Base-by-base conservation (phyloP, 768 basidiomycete species). In the Imleria badia region DNA sequence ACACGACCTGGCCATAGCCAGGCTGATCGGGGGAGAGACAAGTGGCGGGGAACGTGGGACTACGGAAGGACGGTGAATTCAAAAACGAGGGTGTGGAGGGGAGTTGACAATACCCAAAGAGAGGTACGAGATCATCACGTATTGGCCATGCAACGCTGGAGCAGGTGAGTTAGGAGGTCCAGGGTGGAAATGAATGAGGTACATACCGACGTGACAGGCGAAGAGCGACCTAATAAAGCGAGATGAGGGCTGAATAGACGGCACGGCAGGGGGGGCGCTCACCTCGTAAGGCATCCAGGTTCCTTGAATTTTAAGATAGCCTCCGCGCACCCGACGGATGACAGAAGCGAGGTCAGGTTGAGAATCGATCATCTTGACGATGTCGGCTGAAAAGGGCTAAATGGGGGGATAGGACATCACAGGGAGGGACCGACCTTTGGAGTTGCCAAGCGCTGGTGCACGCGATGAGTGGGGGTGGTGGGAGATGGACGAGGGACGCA, bases 221-320 rank as follows among this genome's bases (percentile, higher is more conserved):
- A 52, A 91, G 79, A 13, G 91, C 91, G 52, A 91, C 86, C 87
- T 94, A 62, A 51, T 15, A 49, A 60, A 56, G 58, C 54, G 55
- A 66, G 47, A 66, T 66, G 63, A 68, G 66, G 51, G 52, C 15
- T 23, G 38, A 12, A 33, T 9, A 45, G 34, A 67, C 38, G 65
- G 53, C 35, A 54, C 11, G 60, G n/a, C 6, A 19, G 48, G 47
- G 51, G 51, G 31, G 31, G 38, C 39, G 67, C 80, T 57, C 61
- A 88, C 87, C 78, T 91, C 91, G 72, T 89, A 94, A 33, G 91
- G 91, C 85, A 94, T 89, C 92, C 92, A 94, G 20, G 92, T 93
- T 31, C 92, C 92, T 66, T 94, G 92, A 41, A 94, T 93, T 75
- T 94, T 93, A 55, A 94, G 81, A 73, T 91, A 91, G 47, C 91